These are phyloP conservation scores for Rosa rugosa DNA, from an alignment of 306 rosid genomes.

Conservation along the genomic window DNA sequence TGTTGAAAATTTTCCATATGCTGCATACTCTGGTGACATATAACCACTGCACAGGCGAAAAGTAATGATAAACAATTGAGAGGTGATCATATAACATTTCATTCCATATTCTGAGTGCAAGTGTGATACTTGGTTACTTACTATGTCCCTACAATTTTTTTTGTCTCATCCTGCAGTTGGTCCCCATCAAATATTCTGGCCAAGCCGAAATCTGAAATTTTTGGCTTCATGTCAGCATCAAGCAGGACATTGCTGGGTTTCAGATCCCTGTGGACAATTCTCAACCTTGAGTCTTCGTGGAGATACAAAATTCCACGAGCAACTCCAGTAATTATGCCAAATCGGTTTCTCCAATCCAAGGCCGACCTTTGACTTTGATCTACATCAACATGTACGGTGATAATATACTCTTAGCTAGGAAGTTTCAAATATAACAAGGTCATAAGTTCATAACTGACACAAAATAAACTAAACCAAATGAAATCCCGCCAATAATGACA, in stretches of 20 bases:
- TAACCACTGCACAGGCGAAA: conserved; percentile 43
- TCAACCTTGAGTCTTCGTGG: conserved; percentile 45
- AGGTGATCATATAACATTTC: neutral
- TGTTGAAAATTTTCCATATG: neutral
- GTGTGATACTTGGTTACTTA: conserved; percentile 28
- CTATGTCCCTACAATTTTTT: conserved; percentile 56
- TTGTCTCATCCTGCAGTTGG: conserved; percentile 41
- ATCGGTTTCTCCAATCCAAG: neutral
- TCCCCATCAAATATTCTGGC: conserved; percentile 56
- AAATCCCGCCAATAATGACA: neutral
- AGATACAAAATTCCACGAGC: neutral
- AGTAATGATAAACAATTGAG: neutral
- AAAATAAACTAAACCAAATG: neutral
- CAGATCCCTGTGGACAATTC: neutral
- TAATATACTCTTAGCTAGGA: neutral
- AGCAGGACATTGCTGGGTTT: neutral
- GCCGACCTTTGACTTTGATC: neutral
- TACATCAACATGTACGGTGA: neutral
- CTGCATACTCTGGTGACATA: conserved; percentile 35
- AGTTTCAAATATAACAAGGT: neutral
- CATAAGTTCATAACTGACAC: neutral
- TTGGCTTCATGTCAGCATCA: conserved; percentile 5
- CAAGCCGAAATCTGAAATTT: conserved; percentile 70
- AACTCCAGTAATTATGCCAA: neutral
- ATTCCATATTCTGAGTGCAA: neutral